Evolutionary conservation across 257 asterid genomes (phyloP).

Genomic region (Nemophila menziesii): DNA sequence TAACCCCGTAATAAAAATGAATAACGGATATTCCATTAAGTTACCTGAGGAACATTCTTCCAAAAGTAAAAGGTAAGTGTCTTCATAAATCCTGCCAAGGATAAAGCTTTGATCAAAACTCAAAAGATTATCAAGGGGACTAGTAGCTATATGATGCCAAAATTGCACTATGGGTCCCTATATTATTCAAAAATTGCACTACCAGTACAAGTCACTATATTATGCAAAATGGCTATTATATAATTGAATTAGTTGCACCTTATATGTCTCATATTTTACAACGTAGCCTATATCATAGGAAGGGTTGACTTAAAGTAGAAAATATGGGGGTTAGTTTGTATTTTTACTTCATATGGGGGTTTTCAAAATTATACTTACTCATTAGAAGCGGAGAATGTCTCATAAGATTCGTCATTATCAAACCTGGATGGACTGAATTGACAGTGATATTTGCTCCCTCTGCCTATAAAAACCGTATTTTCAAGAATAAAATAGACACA

Average conservation of each 20-base stretch:
- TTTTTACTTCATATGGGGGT: too few species aligned
- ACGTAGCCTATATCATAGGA: too few species aligned
- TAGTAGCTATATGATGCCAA: too few species aligned
- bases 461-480: conserved; percentile 40
- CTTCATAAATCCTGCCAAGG: conserved; percentile 41
- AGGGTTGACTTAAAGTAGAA: too few species aligned
- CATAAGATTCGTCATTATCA: conserved; percentile 74
- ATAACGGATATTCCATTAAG: background rate
- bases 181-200: too few species aligned
- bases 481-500: background rate
- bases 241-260: too few species aligned
- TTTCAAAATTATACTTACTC: conserved; percentile 26
- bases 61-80: conserved; percentile 42
- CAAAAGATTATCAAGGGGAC: background rate
- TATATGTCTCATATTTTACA: too few species aligned
- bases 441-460: conserved; percentile 78
- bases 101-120: conserved; percentile 4
- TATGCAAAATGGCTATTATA: too few species aligned
- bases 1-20: too few species aligned
- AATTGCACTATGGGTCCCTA: too few species aligned
- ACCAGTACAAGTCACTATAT: too few species aligned
- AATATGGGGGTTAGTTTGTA: too few species aligned
- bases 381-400: conserved; percentile 36
- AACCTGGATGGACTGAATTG: conserved; percentile 87
- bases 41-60: conserved; percentile 86